These are phyloP conservation scores for Fomitopsis pulvina DNA, from an alignment of 768 basidiomycete genomes.

Conservation along the genomic window DNA sequence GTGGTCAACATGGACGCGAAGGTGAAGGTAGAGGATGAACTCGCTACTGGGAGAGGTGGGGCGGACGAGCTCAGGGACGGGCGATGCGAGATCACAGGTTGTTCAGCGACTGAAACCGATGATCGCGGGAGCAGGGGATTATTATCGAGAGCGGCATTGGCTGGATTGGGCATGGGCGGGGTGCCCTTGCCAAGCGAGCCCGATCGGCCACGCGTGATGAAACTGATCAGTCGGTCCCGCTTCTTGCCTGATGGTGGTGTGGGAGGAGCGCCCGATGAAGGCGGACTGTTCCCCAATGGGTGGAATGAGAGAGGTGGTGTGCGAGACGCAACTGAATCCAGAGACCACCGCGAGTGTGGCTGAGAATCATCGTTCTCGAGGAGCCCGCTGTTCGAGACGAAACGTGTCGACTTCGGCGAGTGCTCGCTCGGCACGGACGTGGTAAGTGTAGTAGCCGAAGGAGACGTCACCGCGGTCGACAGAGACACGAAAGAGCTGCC, in stretches of 20 bases:
- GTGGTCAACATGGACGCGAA: slow-evolving; percentile 7
- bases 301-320: slow-evolving; percentile 3
- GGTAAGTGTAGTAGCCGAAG: slow-evolving; percentile 5
- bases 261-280: not conserved
- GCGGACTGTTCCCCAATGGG: not conserved
- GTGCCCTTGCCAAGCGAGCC: slow-evolving; percentile 18
- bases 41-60: slow-evolving; percentile 1
- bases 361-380: slow-evolving; percentile 7
- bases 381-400: not conserved
- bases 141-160: slow-evolving; percentile 6
- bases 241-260: slow-evolving; percentile 5
- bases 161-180: slow-evolving; percentile 11
- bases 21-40: slow-evolving; percentile 1
- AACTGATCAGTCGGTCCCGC: slow-evolving; percentile 23
- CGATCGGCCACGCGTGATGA: slow-evolving; percentile 22
- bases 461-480: not conserved
- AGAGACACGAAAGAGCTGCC: not conserved
- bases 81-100: slow-evolving; percentile 5
- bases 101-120: not conserved
- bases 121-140: not conserved
- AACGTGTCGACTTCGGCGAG: not conserved
- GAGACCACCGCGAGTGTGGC: slow-evolving; percentile 23
- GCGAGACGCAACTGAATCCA: slow-evolving; percentile 19
- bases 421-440: slow-evolving; percentile 2
- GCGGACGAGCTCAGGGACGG: slow-evolving; percentile 8